Base-by-base conservation (phyloP, 2,329 filamentous ascomycete species). In the Aspergillus spinulosporus region DNA sequence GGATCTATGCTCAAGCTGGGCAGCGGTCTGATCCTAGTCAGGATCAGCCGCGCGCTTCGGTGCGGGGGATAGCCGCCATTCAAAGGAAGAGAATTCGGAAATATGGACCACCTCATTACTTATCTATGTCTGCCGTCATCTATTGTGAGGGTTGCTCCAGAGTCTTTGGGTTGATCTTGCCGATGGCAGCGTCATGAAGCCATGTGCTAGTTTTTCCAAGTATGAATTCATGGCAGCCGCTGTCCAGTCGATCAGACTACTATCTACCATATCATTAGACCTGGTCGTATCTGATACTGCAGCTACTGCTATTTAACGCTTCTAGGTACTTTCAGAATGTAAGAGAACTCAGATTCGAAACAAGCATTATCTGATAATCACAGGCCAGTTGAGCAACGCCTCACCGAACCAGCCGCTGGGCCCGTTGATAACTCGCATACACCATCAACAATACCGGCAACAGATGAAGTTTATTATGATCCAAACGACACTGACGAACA, bases 21-120 rank as follows among this genome's bases (percentile, higher is more conserved):
- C 14, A 44, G 43, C 44, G 26, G 37, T 48, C 43, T 52, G 44
- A 42, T 50, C 49, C 29, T 31, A 57, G 31, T 36, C 39, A 37
- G 12, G 34, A 48, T 54, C 52, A 43, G 56, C 47, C 42, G 56
- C 55, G 55, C 52, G 56, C 51, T 54, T 48, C 48, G 29, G 21
- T 48, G 31, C 42, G 48, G 42, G 49, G 43, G 42, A 26, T 29
- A 21, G 48, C 48, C 26, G 28, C 43, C 43, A 40, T 46, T 31
- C 29, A 46, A 53, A 26, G 8, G 32, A 45, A 11, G 39, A 39
- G 31, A 26, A 36, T 36, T 36, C 34, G 34, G 21, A 21, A 21
- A 21, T 21, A 21, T 21, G 21, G 21, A 21, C 21, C 21, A 21
- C 21, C 21, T 21, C 21, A 21, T 21, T 21, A 21, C 21, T 21